These are phyloP conservation scores for Blepharisma japonicum DNA, from an alignment of 73 alveolate species.

Conservation along the genomic window DNA sequence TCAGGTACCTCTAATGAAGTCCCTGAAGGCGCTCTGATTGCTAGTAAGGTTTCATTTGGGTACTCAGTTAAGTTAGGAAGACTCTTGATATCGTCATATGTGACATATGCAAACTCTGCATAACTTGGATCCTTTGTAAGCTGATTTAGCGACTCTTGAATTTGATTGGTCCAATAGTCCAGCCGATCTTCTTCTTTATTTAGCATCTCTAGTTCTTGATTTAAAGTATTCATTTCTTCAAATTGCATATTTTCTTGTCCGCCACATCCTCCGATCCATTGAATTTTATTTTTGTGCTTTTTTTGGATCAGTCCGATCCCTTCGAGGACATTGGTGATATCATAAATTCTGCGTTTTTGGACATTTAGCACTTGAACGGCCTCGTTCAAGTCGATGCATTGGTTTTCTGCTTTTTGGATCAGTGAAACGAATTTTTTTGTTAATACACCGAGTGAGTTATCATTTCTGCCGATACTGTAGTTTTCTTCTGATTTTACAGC, in stretches of 20 bases:
- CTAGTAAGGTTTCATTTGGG: conserved; percentile 47
- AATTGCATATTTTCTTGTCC: conserved; percentile 44
- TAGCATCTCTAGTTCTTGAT: conserved; percentile 43
- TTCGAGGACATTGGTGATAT: conserved; percentile 61
- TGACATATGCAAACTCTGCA: conserved; percentile 50
- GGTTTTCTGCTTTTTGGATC: conserved; percentile 39
- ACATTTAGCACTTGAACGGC: conserved; percentile 48
- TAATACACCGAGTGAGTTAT: conserved; percentile 56
- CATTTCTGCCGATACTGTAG: conserved; percentile 15
- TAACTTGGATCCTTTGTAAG: conserved; percentile 44
- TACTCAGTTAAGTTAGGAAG: conserved; percentile 35
- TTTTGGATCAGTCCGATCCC: conserved; percentile 61
- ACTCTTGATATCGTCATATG: conserved; percentile 55
- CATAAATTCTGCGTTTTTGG: conserved; percentile 56
- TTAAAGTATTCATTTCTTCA: conserved; percentile 30
- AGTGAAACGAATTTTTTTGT: conserved; percentile 59
- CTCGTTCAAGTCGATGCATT: conserved; percentile 54
- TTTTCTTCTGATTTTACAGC: not conserved
- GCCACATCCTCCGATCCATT: conserved; percentile 48
- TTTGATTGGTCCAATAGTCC: conserved; percentile 56
- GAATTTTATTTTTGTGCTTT: conserved; percentile 49
- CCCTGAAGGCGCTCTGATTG: conserved; percentile 62
- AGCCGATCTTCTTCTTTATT: conserved; percentile 43
- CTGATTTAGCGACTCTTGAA: conserved; percentile 38
- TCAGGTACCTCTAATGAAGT: conserved; percentile 42